Conservation (phyloP, 2,329 filamentous ascomycete genomes). For the Tolypocladium pustulatum region DNA sequence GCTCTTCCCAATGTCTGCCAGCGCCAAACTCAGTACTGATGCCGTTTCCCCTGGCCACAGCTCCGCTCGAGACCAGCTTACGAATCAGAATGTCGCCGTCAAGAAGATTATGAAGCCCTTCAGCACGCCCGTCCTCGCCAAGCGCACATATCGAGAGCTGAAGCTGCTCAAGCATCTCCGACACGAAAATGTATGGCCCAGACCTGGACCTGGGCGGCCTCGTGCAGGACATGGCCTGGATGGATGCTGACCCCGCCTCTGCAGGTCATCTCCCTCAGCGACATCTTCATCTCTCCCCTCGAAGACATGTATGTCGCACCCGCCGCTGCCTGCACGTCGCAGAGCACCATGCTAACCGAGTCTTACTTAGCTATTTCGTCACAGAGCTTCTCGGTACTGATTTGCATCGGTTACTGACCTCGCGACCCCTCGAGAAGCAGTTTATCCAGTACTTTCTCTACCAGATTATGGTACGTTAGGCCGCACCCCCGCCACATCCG, state of each 20-base stretch:
- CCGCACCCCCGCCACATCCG: background rate
- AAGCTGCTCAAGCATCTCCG: slow-evolving; percentile 94
- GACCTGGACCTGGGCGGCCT: slow-evolving; percentile 1
- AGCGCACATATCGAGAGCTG: slow-evolving; percentile 93
- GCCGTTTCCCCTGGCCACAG: slow-evolving; percentile 32
- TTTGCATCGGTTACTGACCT: slow-evolving; percentile 88
- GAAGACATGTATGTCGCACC: slow-evolving; percentile 76
- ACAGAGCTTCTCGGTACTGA: slow-evolving; percentile 96
- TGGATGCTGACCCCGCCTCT: slow-evolving; percentile 5
- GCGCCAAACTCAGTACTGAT: background rate
- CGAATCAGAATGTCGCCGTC: slow-evolving; percentile 89
- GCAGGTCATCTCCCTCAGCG: slow-evolving; percentile 92
- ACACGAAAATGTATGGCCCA: slow-evolving; percentile 77
- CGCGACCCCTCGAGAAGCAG: slow-evolving; percentile 93
- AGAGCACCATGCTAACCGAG: slow-evolving; percentile 7
- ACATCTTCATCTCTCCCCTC: slow-evolving; percentile 98
- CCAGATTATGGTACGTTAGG: slow-evolving; percentile 87
- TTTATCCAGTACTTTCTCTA: slow-evolving; percentile 99
- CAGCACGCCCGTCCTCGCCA: slow-evolving; percentile 95
- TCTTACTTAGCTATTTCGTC: slow-evolving; percentile 74
- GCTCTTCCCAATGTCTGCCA: background rate
- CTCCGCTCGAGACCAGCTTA: slow-evolving; percentile 96
- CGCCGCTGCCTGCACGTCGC: slow-evolving; percentile 3
- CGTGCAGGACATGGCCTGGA: background rate
- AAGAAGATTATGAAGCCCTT: slow-evolving; percentile 99